A percentile compares a stretch with the other conserved stretches of the same genome.
These are phyloP conservation scores for Hygrocybe coccinea DNA, from an alignment of 768 basidiomycete species.

Conservation along the genomic window DNA sequence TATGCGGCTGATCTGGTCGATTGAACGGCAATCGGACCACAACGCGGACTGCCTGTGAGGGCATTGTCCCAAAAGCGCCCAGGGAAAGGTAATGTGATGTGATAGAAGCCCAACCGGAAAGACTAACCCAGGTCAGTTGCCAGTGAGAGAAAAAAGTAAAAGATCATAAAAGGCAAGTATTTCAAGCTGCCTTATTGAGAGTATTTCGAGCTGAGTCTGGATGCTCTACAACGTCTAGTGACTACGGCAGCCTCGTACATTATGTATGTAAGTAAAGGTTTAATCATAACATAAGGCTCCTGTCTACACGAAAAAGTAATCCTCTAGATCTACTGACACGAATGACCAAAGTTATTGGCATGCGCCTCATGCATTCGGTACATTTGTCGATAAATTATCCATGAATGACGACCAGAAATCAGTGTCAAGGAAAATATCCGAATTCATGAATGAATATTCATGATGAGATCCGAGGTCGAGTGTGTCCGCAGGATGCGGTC, in stretches of 20 bases:
- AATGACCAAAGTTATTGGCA: too few species aligned
- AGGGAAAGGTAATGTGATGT: not conserved
- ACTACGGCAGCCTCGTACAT: too few species aligned
- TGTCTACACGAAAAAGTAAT: too few species aligned
- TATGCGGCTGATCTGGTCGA: conserved; percentile 61
- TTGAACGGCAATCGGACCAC: conserved; percentile 77
- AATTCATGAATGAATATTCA: conserved; percentile 2
- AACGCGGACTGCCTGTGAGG: conserved; percentile 50
- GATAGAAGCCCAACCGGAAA: too few species aligned
- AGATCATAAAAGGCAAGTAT: not conserved
- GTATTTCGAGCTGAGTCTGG: too few species aligned
- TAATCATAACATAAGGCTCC: too few species aligned
- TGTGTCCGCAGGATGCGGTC: not conserved
- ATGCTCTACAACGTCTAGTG: too few species aligned
- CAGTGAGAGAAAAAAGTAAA: too few species aligned
- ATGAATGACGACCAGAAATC: conserved; percentile 43
- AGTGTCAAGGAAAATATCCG: conserved; percentile 40
- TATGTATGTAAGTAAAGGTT: too few species aligned
- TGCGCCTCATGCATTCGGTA: not conserved
- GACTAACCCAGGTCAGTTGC: not conserved
- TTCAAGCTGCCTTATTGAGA: too few species aligned
- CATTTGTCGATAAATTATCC: conserved; percentile 23
- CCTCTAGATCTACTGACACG: too few species aligned
- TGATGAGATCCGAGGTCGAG: not conserved
- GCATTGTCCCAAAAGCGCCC: conserved; percentile 28